Percentiles rank a stretch among this genome's conserved stretches.
These are phyloP conservation scores for Dendrobium chrysotoxum DNA, from an alignment of 106 monocot species.

Conservation along the genomic window DNA sequence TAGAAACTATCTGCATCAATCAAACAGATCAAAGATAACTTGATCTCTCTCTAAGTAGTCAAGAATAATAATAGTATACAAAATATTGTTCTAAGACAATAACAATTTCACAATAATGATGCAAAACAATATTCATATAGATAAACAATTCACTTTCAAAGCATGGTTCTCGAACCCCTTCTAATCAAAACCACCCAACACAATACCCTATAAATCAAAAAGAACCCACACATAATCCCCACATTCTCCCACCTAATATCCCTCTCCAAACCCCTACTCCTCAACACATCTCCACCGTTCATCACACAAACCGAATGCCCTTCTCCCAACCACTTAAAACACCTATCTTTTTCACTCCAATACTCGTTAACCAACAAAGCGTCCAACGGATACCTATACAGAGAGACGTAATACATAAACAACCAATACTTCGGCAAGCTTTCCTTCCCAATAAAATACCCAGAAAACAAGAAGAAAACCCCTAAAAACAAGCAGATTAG, in stretches of 20 bases:
- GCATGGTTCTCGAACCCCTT: slow-evolving; percentile 68
- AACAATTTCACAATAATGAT: no score
- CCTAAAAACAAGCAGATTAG: slow-evolving; percentile 66
- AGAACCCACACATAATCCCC: slow-evolving; percentile 75
- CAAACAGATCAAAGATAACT: no score
- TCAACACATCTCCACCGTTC: slow-evolving; percentile 67
- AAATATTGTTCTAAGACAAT: no score
- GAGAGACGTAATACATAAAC: slow-evolving; percentile 88
- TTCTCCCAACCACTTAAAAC: slow-evolving; percentile 46
- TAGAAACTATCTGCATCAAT: no score
- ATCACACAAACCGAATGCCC: slow-evolving; percentile 25
- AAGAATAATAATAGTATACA: no score
- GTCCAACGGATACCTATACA: slow-evolving; percentile 84
- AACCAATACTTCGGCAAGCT: slow-evolving; percentile 85
- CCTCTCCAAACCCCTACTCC: slow-evolving; percentile 56
- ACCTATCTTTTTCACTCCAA: slow-evolving; percentile 41
- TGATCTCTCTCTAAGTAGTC: no score
- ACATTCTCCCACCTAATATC: slow-evolving; percentile 71
- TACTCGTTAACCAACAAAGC: slow-evolving; percentile 82
- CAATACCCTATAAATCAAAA: slow-evolving; percentile 65
- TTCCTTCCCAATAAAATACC: slow-evolving; percentile 84
- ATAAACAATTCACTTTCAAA: not conserved
- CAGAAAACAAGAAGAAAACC: slow-evolving; percentile 93
- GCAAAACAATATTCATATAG: no score
- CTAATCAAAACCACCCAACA: slow-evolving; percentile 71